Evolutionary conservation across 1,284 basidiomycete species (phyloP).

Genomic region (Ganoderma meredithae): DNA sequence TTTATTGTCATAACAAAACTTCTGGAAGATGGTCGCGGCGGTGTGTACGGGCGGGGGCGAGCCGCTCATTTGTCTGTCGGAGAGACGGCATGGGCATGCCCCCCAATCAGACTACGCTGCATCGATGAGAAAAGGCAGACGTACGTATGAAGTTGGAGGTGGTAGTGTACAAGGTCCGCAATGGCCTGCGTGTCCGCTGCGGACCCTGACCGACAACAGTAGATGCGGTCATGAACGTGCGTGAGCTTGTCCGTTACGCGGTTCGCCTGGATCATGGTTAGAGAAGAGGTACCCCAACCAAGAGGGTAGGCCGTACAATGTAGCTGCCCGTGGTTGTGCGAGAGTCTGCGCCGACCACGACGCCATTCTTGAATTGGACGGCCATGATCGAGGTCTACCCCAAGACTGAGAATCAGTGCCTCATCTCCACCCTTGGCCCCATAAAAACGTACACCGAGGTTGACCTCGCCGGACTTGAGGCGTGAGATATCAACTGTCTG

Average conservation of each 20-base stretch:
- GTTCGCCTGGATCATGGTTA: constrained; percentile 72
- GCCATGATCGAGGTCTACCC: constrained; percentile 98
- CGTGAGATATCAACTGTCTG: constrained; percentile 76
- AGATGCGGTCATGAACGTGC: constrained; percentile 96
- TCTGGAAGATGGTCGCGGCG: constrained; percentile 88
- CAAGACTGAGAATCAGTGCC: background rate
- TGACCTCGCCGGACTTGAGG: constrained; percentile 92
- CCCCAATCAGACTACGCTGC: background rate
- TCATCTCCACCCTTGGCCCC: background rate
- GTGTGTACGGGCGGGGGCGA: constrained; percentile 81
- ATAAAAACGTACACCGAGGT: constrained; percentile 83
- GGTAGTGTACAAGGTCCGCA: constrained; percentile 91
- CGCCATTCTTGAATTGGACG: constrained; percentile 94
- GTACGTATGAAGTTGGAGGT: constrained; percentile 84
- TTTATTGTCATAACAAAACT: constrained; percentile 95
- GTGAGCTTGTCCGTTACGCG: constrained; percentile 99
- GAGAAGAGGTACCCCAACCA: background rate
- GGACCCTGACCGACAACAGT: constrained; percentile 98
- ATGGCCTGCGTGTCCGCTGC: constrained; percentile 98
- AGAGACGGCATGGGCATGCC: background rate
- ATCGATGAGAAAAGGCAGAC: constrained; percentile 33
- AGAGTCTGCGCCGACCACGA: constrained; percentile 97
- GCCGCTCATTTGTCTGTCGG: constrained; percentile 70
- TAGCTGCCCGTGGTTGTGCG: constrained; percentile 97
- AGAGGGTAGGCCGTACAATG: constrained; percentile 70